Conservation (phyloP, 805 yeast genomes). For the Scheffersomyces stipitis region DNA sequence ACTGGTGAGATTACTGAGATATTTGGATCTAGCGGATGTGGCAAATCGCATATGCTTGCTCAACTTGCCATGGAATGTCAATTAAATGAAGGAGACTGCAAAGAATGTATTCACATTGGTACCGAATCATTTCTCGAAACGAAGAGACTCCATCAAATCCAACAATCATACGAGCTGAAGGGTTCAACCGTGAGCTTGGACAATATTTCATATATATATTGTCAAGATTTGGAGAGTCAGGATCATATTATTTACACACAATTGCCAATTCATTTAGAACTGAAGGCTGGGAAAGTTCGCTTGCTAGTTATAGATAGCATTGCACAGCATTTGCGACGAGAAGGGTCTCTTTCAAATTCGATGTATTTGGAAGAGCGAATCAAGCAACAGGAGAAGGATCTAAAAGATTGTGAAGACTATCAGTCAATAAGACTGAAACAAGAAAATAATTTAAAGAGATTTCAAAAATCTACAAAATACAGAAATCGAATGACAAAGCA, state of each 20-base stretch:
- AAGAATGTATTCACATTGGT: conserved; percentile 57
- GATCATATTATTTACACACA: conserved; percentile 72
- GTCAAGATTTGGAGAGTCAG: conserved; percentile 69
- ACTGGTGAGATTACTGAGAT: conserved; percentile 55
- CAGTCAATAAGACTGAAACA: conserved; percentile 14
- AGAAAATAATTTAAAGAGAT: conserved; percentile 17
- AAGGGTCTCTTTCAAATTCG: conserved; percentile 37
- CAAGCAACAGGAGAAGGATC: conserved; percentile 15
- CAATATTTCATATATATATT: conserved; percentile 52
- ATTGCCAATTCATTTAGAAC: conserved; percentile 47
- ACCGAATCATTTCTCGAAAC: conserved; percentile 79
- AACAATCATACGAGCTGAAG: conserved; percentile 8
- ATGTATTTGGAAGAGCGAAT: conserved; percentile 33
- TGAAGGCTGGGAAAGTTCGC: conserved; percentile 39
- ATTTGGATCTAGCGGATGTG: conserved; percentile 82
- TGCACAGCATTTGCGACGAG: conserved; percentile 76
- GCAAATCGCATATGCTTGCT: conserved; percentile 78
- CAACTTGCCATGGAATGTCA: conserved; percentile 65
- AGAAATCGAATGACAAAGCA: conserved; percentile 17
- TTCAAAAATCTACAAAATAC: conserved; percentile 23
- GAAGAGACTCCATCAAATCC: conserved; percentile 45
- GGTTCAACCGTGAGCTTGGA: conserved; percentile 22
- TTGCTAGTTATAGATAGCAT: conserved; percentile 77
- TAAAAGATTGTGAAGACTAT: conserved; percentile 10
- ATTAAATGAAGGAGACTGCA: not conserved